Conservation (phyloP, 139 green algal genomes). For the Chlorella sorokiniana region DNA sequence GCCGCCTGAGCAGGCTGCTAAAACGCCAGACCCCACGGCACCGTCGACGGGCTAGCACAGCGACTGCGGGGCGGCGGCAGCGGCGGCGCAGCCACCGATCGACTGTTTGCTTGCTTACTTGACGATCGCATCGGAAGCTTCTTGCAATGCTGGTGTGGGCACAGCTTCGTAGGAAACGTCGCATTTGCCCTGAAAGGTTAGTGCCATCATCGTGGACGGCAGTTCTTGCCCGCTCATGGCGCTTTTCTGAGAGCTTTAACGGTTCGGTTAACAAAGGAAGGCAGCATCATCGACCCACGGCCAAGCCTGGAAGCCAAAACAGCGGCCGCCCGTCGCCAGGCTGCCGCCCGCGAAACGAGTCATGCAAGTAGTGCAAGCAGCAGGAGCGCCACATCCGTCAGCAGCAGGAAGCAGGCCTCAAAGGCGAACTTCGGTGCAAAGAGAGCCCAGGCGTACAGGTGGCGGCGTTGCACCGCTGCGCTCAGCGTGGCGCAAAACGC, state of each 20-base stretch:
- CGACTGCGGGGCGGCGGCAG: neutral
- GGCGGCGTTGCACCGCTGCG: conserved; percentile 68
- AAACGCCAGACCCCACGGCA: too few species aligned
- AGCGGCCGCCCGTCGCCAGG: too few species aligned
- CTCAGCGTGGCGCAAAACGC: conserved; percentile 50
- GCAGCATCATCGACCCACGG: too few species aligned
- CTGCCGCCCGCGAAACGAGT: too few species aligned
- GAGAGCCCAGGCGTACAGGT: conserved; percentile 90
- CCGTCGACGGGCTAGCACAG: too few species aligned
- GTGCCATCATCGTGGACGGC: conserved; percentile 26
- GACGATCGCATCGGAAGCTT: conserved; percentile 24
- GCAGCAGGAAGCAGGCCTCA: conserved; percentile 68
- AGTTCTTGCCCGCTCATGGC: neutral
- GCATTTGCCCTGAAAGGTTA: conserved; percentile 39
- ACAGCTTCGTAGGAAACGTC: conserved; percentile 9
- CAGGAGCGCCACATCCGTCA: conserved; percentile 44
- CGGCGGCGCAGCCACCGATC: neutral
- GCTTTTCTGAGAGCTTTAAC: too few species aligned
- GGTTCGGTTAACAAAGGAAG: too few species aligned
- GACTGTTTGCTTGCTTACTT: neutral
- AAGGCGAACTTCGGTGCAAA: conserved; percentile 93
- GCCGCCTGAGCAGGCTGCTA: too few species aligned
- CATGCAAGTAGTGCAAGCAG: neutral
- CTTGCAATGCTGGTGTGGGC: conserved; percentile 17
- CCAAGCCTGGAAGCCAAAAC: too few species aligned